Percentiles rank a stretch among this genome's conserved stretches.
These are phyloP conservation scores for Sporisorium graminicola DNA, from an alignment of 1,284 basidiomycete species.

Conservation along the genomic window DNA sequence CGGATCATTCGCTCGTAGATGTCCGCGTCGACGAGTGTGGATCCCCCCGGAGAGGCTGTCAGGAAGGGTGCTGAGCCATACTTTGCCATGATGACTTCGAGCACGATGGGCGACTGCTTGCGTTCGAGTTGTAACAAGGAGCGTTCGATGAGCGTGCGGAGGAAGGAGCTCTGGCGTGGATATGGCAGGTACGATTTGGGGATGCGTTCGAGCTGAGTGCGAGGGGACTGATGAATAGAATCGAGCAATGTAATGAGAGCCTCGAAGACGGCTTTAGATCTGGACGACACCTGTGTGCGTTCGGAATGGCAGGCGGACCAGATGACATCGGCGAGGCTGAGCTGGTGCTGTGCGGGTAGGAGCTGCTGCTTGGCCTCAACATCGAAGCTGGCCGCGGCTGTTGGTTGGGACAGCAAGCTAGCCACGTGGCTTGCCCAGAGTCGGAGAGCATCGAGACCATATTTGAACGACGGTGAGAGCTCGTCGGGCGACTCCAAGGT, in stretches of 20 bases:
- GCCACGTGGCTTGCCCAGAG: conserved; percentile 37
- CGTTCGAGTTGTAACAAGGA: conserved; percentile 41
- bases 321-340: conserved; percentile 39
- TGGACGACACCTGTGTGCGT: conserved; percentile 35
- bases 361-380: conserved; percentile 14
- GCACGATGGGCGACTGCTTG: conserved; percentile 46
- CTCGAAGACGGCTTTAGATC: conserved; percentile 43
- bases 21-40: conserved; percentile 10
- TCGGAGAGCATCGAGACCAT: conserved; percentile 46
- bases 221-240: conserved; percentile 11
- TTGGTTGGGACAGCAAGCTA: conserved; percentile 8
- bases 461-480: conserved; percentile 47
- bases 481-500: conserved; percentile 29
- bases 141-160: conserved; percentile 32
- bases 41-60: conserved; percentile 10
- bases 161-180: conserved; percentile 26
- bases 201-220: not conserved
- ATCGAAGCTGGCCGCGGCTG: conserved; percentile 6
- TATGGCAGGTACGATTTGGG: conserved; percentile 15
- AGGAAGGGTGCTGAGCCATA: conserved; percentile 45
- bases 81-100: conserved; percentile 43
- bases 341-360: conserved; percentile 37
- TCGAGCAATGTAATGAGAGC: conserved; percentile 26
- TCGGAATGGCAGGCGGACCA: conserved; percentile 52
- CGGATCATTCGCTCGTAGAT: conserved; percentile 53